Evolutionary conservation across 176 grass and related monocot species (phyloP).

Genomic region (Bolboschoenus planiculmis): DNA sequence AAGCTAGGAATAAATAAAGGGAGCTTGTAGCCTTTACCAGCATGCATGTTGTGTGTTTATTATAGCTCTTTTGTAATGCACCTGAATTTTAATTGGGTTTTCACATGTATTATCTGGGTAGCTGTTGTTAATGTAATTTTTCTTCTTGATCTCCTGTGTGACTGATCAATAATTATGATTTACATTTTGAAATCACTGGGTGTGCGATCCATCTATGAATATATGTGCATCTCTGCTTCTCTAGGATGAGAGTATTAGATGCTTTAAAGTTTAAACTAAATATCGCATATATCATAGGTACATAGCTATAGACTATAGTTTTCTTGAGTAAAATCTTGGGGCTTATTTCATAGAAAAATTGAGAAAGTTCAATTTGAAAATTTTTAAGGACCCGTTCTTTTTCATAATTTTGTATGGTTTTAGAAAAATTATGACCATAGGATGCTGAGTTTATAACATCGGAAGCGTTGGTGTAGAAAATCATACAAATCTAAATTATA

Average conservation of each 20-base stretch:
- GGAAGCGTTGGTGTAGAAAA: too few species aligned
- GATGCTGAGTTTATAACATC: too few species aligned
- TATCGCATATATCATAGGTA: background rate
- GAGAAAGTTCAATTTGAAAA: too few species aligned
- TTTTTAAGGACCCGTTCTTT: too few species aligned
- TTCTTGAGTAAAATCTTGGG: too few species aligned
- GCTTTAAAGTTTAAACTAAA: background rate
- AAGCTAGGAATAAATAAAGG: background rate
- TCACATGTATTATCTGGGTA: background rate
- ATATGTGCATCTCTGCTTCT: background rate
- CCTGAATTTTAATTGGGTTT: background rate
- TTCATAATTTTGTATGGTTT: too few species aligned
- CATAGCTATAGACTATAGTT: background rate
- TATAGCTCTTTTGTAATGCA: background rate
- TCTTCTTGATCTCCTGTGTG: background rate
- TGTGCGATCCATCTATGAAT: background rate
- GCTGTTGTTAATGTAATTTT: constrained; percentile 5
- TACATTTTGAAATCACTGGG: background rate
- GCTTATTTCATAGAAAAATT: too few species aligned
- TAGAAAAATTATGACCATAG: too few species aligned
- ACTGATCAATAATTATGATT: background rate
- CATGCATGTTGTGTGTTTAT: background rate
- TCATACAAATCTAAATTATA: too few species aligned
- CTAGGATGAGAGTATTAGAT: background rate
- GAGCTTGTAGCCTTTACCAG: background rate